phyloP scores from a whole-genome alignment of 148 eudicot species.

The Silene uniflora region DNA sequence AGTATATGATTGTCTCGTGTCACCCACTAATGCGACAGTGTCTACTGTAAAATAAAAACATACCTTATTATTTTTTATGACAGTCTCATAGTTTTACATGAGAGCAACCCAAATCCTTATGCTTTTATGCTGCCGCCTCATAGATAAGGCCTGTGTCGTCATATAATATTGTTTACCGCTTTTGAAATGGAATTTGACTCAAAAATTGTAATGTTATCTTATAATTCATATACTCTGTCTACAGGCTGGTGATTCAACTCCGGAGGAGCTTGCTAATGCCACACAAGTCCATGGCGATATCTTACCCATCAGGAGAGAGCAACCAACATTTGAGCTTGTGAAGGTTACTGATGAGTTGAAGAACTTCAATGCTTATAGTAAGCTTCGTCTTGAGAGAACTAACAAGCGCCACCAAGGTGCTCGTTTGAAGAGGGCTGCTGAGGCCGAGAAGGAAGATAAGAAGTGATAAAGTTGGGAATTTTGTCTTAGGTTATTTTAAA shows the following conservation, averaged over 20 bases:
- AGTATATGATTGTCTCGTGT: too few species aligned
- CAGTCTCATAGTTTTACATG: too few species aligned
- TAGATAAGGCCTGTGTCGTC: too few species aligned
- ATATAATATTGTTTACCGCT: too few species aligned
- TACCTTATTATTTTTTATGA: too few species aligned
- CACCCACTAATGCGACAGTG: too few species aligned
- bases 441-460: slow-evolving; percentile 16
- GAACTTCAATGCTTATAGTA: slow-evolving; percentile 45
- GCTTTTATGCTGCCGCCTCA: too few species aligned
- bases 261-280: slow-evolving; percentile 8
- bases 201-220: too few species aligned
- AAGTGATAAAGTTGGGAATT: background rate
- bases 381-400: slow-evolving; percentile 31
- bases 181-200: too few species aligned
- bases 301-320: slow-evolving; percentile 20
- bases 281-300: slow-evolving; percentile 5
- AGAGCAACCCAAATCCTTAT: too few species aligned
- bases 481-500: background rate
- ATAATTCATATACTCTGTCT: background rate
- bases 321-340: slow-evolving; percentile 40
- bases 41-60: too few species aligned
- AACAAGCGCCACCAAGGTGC: slow-evolving; percentile 13
- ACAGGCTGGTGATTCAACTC: slow-evolving; percentile 57
- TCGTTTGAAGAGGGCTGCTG: slow-evolving; percentile 12
- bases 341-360: slow-evolving; percentile 53